Base-by-base conservation (phyloP, 2,329 filamentous ascomycete species). In the Diplodia corticola region DNA sequence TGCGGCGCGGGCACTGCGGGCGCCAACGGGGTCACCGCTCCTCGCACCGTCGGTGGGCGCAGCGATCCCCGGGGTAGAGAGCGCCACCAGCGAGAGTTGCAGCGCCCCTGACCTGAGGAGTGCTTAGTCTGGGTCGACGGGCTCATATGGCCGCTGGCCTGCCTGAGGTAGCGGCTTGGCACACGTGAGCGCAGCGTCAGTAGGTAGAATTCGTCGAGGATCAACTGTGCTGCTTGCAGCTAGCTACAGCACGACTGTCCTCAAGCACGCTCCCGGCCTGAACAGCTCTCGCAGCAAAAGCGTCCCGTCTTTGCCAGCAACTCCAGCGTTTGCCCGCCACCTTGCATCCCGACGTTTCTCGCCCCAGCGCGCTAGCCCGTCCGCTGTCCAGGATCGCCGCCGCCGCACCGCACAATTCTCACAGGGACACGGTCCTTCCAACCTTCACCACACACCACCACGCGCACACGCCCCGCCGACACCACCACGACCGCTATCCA, bases 201-300 rank as follows among this genome's bases (percentile, higher is more conserved):
- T 63, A 63, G 59, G 59, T 63, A 63, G 59, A 63, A 63, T 50
- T 51, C 59, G 44, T 63, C 59, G 59, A 63, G 59, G 59, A 63
- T 63, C 59, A 63, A 63, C 59, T 63, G 50, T 35, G 59, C 59
- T 63, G 59, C 28, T 63, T 63, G 59, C 59, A 63, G 59, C 49
- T 63, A 63, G 59, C 44, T 48, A 49, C 51, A 35, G 28, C 33
- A 35, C 51, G 51, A 28, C 59, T 46, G 37, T 24, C 33, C 12
- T 44, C 40, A 44, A 44, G 40, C 59, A 26, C 59, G 44, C 28
- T 63, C 59, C 59, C 54, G 20, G 33, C 44, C 44, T 51, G 20
- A 20, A 20, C 12, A 48, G 40, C 46, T 33, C 59, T 15, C 24
- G 24, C 17, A 15, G 20, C 13, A 57, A 40, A 26, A 7, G 35